phyloP scores from a whole-genome alignment of 495 filamentous ascomycete genomes.

The Aspergillus indologenus region DNA sequence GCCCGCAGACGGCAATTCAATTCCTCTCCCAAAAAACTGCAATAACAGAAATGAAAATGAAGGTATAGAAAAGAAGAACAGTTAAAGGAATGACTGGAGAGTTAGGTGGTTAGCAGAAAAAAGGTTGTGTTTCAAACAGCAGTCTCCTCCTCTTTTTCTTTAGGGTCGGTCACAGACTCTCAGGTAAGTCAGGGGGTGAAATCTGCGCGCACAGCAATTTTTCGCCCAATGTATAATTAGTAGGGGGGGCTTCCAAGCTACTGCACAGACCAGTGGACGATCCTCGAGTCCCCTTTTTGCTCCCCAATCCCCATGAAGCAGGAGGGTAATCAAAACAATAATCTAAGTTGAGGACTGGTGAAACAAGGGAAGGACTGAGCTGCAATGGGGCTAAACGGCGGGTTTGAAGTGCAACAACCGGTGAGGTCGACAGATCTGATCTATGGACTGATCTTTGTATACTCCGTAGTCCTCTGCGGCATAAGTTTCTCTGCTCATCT shows the following conservation, averaged over 20 bases:
- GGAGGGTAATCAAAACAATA: slow-evolving; percentile 4
- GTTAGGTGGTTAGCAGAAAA: neutral
- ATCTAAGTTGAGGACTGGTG: neutral
- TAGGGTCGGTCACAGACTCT: neutral
- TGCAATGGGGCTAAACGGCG: neutral
- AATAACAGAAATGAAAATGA: neutral
- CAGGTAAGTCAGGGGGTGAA: slow-evolving; percentile 15
- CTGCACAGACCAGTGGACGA: slow-evolving; percentile 24
- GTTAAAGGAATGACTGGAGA: neutral
- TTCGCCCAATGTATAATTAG: slow-evolving; percentile 9
- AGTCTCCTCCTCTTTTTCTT: slow-evolving; percentile 2
- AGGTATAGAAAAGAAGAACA: neutral
- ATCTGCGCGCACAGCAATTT: neutral
- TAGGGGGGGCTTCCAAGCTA: slow-evolving; percentile 13
- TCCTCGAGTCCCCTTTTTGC: slow-evolving; percentile 25
- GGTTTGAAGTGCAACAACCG: neutral
- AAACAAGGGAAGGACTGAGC: slow-evolving; percentile 2
- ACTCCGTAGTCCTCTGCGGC: too few species aligned
- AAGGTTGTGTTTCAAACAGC: neutral
- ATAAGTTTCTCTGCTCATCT: too few species aligned
- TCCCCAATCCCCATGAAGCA: neutral
- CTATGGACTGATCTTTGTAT: neutral
- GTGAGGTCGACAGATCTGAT: too few species aligned
- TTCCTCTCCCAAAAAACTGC: neutral
- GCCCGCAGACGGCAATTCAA: slow-evolving; percentile 5